A percentile compares a stretch with the other conserved stretches of the same genome.
Evolutionary conservation across 164 flowering plant genomes (phyloP).

Genomic region (Vitis cinerea): DNA sequence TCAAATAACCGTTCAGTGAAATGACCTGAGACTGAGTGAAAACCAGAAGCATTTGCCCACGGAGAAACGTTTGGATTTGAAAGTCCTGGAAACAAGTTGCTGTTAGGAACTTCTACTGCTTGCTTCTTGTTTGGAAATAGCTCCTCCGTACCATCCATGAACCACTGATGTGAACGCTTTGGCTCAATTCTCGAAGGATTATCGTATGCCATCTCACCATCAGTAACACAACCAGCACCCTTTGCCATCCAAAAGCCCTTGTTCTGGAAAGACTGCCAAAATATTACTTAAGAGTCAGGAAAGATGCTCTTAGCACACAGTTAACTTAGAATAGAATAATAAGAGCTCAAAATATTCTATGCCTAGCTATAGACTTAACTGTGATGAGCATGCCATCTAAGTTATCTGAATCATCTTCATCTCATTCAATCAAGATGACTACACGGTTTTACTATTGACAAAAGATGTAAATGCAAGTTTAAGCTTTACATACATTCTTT

Average conservation of each 20-base stretch:
- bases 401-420: too few relatives aligned
- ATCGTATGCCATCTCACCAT: conserved; percentile 29
- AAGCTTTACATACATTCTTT: neutral
- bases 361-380: too few relatives aligned
- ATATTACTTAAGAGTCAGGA: neutral
- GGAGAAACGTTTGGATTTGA: conserved; percentile 25
- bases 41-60: conserved; percentile 29
- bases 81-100: conserved; percentile 23
- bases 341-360: neutral
- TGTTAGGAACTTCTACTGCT: conserved; percentile 25
- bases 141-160: conserved; percentile 35
- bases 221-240: conserved; percentile 23
- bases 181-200: conserved; percentile 26
- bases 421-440: neutral
- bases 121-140: conserved; percentile 43
- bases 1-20: conserved; percentile 28
- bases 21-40: conserved; percentile 26
- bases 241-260: conserved; percentile 36
- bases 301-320: neutral
- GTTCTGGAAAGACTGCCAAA: conserved; percentile 26
- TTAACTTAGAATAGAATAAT: neutral
- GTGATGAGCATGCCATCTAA: too few relatives aligned
- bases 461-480: neutral
- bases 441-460: neutral
- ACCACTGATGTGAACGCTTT: conserved; percentile 45